Evolutionary conservation across 1,284 basidiomycete genomes (phyloP), one percentile per base, ranked within the genome.

Genomic region (Microbotryum violaceum): DNA sequence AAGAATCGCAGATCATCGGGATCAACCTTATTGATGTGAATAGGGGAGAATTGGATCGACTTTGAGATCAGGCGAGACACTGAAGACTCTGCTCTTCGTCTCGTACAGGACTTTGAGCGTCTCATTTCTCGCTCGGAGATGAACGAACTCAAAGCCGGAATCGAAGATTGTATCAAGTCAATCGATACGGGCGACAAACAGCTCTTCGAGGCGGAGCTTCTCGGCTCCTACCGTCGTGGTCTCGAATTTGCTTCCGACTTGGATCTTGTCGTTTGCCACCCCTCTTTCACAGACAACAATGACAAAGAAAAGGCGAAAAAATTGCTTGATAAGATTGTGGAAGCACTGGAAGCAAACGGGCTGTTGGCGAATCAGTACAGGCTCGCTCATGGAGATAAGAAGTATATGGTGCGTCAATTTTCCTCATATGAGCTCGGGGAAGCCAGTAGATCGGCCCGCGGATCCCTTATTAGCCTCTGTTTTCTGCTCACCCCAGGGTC

Each of bases 71-170:
- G n/a, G 21, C 12, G 25, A 27, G 2, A 21, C 16, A 10, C 9
- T 49, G 20, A 33, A 6, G 6, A 27, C 14, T 10, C 18, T 23
- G 2, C 4, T 9, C 21, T 25, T n/a, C 16, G 8, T 44, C 1
- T 29, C 21, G 9, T 9, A 21, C 55, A 69, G 65, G 70, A 72
- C 45, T 61, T 70, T 18, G 59, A 66, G 20, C 61, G 63, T 20
- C 60, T 70, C 20, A 70, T 72, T 29, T 68, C 68, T 8, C 66
- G 70, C 10, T 25, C 20, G 2, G 70, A 72, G 58, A 63, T 66
- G 50, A 66, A 70, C 31, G 44, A 59, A 31, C 60, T 68, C 49
- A 31, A 51, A 16, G 46, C 25, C 8, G 55, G 27, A 7, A 56
- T 72, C 33, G 48, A 58, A 16, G 45, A 47, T 14, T 51, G 61